Base-by-base conservation (phyloP, 2,329 filamentous ascomycete genomes). In the Microdochium trichocladiopsis region DNA sequence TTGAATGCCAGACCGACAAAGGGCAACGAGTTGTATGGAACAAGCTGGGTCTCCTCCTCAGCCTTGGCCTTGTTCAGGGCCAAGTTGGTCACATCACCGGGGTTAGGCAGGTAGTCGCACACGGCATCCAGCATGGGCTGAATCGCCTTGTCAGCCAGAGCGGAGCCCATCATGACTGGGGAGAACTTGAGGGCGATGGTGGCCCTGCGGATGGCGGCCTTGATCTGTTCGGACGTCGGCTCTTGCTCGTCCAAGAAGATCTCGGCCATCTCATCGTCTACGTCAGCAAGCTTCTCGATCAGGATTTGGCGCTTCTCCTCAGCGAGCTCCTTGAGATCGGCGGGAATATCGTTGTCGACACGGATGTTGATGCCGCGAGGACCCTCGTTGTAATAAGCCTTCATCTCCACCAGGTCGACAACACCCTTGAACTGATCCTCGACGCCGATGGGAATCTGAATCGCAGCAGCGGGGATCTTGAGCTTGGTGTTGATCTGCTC, bases 1-100 rank as follows among this genome's bases (percentile, higher is more conserved):
- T 99, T 99, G 79, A 99, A 99, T 10, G 94, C 94, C 57, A 99
- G 79, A 49, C 94, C 94, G 52, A 96, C 91, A 64, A 97, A 96
- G 0, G 94, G 94, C 23, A 96, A 77, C 22, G 89, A 87, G 72
- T 95, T 94, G 76, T 97, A 96, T 1, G 93, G 91, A 18, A 96
- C 84, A 52, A 99, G 82, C 68, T 93, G 88, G 55, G 96, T 92
- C 2, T 84, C 79, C 49, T 85, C 82, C 70, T 99, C 94, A 45
- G 77, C 77, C 62, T 88, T 83, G 65, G 85, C 83, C 66, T 85
- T 86, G 70, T 99, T 93, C 52, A 99, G 80, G 6, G 92, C 94
- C 63, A 88, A 74, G 73, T 97, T 97, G 67, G 90, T 82, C 45
- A 96, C 87, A 71, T 99, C 87, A 21, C 86, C 77, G 4, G 94